Evolutionary conservation across 371 early-diverging fungal species (phyloP).

Genomic region (Actinomortierella ambigua): DNA sequence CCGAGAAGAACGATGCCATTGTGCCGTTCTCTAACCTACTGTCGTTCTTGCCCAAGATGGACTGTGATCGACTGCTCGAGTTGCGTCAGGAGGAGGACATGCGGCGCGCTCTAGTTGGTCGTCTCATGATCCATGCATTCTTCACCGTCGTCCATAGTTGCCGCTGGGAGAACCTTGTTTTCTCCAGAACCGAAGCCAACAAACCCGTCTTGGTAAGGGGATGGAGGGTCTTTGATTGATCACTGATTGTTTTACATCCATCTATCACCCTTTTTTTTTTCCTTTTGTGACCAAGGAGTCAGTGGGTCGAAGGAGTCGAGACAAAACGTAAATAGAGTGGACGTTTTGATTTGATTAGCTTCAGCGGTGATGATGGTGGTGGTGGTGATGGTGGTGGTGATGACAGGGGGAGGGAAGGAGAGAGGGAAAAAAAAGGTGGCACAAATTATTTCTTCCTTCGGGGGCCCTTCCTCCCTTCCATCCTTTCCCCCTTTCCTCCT

Average conservation of each 20-base stretch:
- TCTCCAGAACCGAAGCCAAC: slow-evolving; percentile 21
- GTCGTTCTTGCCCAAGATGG: slow-evolving; percentile 28
- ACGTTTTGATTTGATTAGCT: too few species aligned
- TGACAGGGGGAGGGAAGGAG: too few species aligned
- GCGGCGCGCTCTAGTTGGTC: slow-evolving; percentile 33
- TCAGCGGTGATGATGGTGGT: too few species aligned
- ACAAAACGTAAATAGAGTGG: too few species aligned
- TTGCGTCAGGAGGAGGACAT: slow-evolving; percentile 34
- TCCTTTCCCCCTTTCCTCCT: neutral
- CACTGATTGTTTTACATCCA: neutral
- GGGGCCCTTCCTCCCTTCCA: neutral
- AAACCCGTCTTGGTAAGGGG: slow-evolving; percentile 39
- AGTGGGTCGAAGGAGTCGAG: too few species aligned
- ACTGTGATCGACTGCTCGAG: slow-evolving; percentile 29
- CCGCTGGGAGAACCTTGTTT: slow-evolving; percentile 29
- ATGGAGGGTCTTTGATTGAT: too few species aligned
- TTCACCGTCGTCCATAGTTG: slow-evolving; percentile 27
- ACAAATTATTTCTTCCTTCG: too few species aligned
- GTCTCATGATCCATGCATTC: slow-evolving; percentile 41
- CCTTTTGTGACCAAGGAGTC: neutral
- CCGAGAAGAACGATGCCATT: slow-evolving; percentile 18
- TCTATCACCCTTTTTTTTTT: neutral
- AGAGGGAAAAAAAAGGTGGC: too few species aligned
- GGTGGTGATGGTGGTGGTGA: too few species aligned
- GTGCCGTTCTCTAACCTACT: slow-evolving; percentile 39